These are phyloP conservation scores for Pelargonium nanum DNA, from an alignment of 345 rosid species.

Conservation along the genomic window DNA sequence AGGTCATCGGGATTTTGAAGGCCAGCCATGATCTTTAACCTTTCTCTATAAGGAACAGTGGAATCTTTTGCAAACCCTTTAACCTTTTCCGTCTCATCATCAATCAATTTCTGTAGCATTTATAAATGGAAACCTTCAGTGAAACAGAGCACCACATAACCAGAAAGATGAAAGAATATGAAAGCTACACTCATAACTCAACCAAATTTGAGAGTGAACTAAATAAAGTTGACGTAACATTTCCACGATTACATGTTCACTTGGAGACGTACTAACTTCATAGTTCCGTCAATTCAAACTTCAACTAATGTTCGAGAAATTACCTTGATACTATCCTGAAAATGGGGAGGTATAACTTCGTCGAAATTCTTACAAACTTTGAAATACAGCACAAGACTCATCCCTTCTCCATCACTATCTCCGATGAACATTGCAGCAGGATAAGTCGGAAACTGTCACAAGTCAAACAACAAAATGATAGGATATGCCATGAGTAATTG, in stretches of 20 bases:
- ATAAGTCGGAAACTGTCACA: slow-evolving; percentile 74
- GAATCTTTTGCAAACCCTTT: slow-evolving; percentile 80
- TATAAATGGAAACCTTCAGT: no score
- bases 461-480: slow-evolving; percentile 7
- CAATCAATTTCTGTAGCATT: slow-evolving; percentile 53
- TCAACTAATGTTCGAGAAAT: background rate
- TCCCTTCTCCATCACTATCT: slow-evolving; percentile 83
- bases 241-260: background rate
- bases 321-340: slow-evolving; percentile 68
- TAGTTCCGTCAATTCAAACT: background rate
- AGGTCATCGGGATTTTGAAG: slow-evolving; percentile 78
- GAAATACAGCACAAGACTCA: slow-evolving; percentile 84
- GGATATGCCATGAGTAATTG: background rate
- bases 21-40: slow-evolving; percentile 84
- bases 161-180: no score
- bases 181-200: background rate
- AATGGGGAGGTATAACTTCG: slow-evolving; percentile 48
- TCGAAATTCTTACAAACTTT: slow-evolving; percentile 56
- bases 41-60: slow-evolving; percentile 65
- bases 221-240: background rate
- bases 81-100: slow-evolving; percentile 77
- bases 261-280: no score
- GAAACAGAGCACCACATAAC: no score
- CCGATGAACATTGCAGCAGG: slow-evolving; percentile 88
- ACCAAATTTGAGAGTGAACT: no score